Evolutionary conservation across 805 yeast genomes (phyloP), one percentile per base, ranked within the genome.

Genomic region (Zygotorulaspora florentina): DNA sequence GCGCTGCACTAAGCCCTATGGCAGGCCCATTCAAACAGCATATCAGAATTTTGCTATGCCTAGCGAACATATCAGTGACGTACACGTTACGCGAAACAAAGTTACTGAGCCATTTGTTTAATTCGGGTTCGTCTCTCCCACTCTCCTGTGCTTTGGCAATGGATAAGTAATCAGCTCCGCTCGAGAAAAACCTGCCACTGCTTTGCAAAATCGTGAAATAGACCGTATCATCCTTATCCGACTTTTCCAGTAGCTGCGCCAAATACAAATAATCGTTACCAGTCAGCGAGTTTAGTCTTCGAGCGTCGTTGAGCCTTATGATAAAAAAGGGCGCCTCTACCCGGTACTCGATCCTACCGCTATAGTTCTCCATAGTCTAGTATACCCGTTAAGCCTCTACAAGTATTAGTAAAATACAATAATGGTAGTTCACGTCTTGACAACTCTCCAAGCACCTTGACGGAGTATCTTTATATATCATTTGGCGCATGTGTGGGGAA

Each of bases 21-120:
- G 80, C 95, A 0, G 96, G 96, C 0, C 96, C 96, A 61, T 88
- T 88, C 46, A 88, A 71, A 3, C 88, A 90, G 36, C 79, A 78
- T 23, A 81, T 81, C 30, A 88, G 67, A 8, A 87, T 71, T 61
- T 88, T 88, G 8, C 74, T 66, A 65, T 88, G 96, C 56, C 80
- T 76, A 52, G 79, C 77, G 61, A 86, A 79, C 31, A 83, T 70
- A 52, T 80, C 77, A 3, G 93, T 81, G 44, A 88, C 66, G 57
- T 75, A 81, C 23, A 81, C 74, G 62, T 88, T 88, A 57, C 88
- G 77, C 3, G 88, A 76, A n/a, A 79, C 78, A 57, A 85, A 83
- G 50, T 70, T 69, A 43, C 73, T 67, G 39, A 79, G 64, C 84
- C 85, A 81, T 47, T 68, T 64, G 30, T 58, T 65, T 6, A 68